Evolutionary conservation across 495 filamentous ascomycete genomes (phyloP).

Genomic region (Neurospora tetrasperma): DNA sequence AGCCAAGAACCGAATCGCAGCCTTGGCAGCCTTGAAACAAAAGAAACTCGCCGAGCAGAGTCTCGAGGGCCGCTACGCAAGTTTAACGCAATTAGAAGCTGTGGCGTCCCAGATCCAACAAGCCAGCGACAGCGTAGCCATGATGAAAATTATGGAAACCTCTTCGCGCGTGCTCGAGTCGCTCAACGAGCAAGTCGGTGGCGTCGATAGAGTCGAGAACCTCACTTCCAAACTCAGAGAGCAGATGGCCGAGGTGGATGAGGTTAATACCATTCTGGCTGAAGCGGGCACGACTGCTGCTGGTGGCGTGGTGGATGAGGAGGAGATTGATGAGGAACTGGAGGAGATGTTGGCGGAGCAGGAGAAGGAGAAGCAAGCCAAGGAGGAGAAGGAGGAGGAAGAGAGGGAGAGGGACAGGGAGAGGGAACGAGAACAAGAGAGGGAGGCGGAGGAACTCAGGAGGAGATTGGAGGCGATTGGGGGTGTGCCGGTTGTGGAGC

Average conservation of each 20-base stretch:
- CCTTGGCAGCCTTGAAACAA: slow-evolving; percentile 64
- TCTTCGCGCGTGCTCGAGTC: slow-evolving; percentile 39
- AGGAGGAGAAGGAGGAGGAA: slow-evolving; percentile 14
- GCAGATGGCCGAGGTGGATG: slow-evolving; percentile 74
- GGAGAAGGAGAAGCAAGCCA: slow-evolving; percentile 44
- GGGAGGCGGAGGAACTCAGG: slow-evolving; percentile 24
- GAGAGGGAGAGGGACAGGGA: slow-evolving; percentile 9
- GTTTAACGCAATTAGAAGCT: slow-evolving; percentile 67
- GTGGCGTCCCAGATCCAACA: slow-evolving; percentile 73
- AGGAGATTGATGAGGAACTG: slow-evolving; percentile 81
- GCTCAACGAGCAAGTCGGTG: slow-evolving; percentile 70
- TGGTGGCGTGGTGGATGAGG: slow-evolving; percentile 56
- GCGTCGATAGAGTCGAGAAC: slow-evolving; percentile 62
- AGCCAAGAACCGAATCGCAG: slow-evolving; percentile 58
- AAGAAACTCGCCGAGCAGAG: slow-evolving; percentile 71
- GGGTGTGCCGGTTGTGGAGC: slow-evolving; percentile 18
- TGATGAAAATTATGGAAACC: slow-evolving; percentile 68
- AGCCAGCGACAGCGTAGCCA: slow-evolving; percentile 69
- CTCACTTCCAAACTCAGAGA: slow-evolving; percentile 64
- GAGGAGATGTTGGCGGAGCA: slow-evolving; percentile 56
- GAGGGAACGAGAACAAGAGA: slow-evolving; percentile 21
- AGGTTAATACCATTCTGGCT: slow-evolving; percentile 65
- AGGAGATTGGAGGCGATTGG: slow-evolving; percentile 31
- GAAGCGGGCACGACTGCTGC: slow-evolving; percentile 32
- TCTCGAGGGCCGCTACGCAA: slow-evolving; percentile 53